Base-by-base conservation (phyloP, 768 basidiomycete genomes). In the Trametes villosa region DNA sequence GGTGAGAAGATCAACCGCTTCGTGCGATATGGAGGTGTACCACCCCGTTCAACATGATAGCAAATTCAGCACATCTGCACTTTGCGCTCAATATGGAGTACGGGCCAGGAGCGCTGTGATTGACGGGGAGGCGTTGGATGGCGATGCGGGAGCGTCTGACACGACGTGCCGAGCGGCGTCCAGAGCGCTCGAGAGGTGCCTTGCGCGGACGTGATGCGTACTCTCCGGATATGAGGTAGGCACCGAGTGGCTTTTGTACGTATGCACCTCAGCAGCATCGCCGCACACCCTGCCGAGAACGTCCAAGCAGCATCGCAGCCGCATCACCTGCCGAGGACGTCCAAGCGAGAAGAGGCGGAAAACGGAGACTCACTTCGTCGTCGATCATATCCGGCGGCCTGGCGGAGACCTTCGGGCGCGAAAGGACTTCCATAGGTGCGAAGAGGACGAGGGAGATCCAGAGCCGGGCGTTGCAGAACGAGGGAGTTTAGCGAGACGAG, bases 341-440 rank as follows among this genome's bases (percentile, higher is more conserved):
- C 8, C 27, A 30, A 31, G 20, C 20, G n/a, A 33, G 48, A 34
- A 12, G 20, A 50, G 1, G 31, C 11, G 3, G 9, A 5, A 24
- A 38, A 15, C 22, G 3, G 31, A 18, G 9, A 57, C 56, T 57
- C 56, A 57, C 56, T n/a, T 47, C 47, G 12, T 22, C 15, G 46
- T 57, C 29, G 29, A 49, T n/a, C 29, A 7, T 15, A 27, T 42
- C 47, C 18, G 47, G 24, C 8, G 33, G 34, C 38, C 24, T 48
- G 13, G 47, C 15, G 27, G 29, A 34, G 36, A 33, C 47, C 24
- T 30, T 49, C 9, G 56, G 56, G n/a, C 56, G 56, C 27, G 56
- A 57, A 7, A 57, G 56, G 24, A 57, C 56, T 31, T 57, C 56
- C 56, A 57, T 57, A 20, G 50, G n/a, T n/a, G n/a, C 15, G 27